Base-by-base conservation (phyloP, 2,329 filamentous ascomycete species). In the Ilyonectria sp. region DNA sequence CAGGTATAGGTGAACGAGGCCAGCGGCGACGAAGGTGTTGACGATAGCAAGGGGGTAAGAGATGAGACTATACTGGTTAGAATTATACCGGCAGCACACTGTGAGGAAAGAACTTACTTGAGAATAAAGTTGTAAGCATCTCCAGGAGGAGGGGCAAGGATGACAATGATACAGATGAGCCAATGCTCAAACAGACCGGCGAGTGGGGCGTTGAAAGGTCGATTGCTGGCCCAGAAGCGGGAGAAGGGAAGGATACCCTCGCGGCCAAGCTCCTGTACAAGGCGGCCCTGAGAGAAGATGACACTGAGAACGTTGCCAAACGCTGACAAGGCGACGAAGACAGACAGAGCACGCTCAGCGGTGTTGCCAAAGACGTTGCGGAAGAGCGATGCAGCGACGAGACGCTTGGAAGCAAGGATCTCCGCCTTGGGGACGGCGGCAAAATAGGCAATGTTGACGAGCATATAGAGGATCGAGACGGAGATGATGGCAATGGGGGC, bases 361-460 rank as follows among this genome's bases (percentile, higher is more conserved):
- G 78, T 75, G 50, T 74, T 74, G 19, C 87, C 87, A 74, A 87
- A 86, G 69, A 89, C 85, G 75, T 89, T 89, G 57, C 85, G 82
- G 82, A 89, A 89, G 59, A 89, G 83, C 0, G 82, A 83, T 1
- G 86, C 87, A 6, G 87, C 87, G 3, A 89, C 82, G 3, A 88
- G 86, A 11, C 84, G 82, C 65, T 85, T 82, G 0, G 86, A 83
- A 19, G 79, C 79, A 13, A 88, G 79, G 52, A 89, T 89, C 71
- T 89, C 86, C 2, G 82, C 80, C 75, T 84, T 86, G 67, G 86
- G 80, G 0, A 89, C 86, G 11, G 84, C 86, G 7, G 89, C 89
- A 71, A 92, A 92, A 79, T 92, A 92, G 59, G 90, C 87, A 50
- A 92, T 86, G 79, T 92, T 92, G 76, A 87, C 86, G 19, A 92